A percentile compares a stretch with the other conserved stretches of the same genome.
Conservation (phyloP, 768 basidiomycete species). For the Trametes coccinea region DNA sequence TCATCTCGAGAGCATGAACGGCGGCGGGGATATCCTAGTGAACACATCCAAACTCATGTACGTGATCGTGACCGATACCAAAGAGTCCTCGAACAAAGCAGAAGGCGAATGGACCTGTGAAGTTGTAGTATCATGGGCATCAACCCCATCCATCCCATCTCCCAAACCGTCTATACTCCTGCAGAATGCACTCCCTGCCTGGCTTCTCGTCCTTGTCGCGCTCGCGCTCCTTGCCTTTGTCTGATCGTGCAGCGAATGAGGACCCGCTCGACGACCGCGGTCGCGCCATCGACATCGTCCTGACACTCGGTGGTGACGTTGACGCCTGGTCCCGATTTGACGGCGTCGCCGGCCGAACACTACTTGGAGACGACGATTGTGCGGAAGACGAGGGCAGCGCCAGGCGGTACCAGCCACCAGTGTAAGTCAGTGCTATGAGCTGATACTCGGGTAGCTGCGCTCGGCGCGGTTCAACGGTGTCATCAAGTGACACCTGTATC, state of each 20-base stretch:
- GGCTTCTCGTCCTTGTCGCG: slow-evolving; percentile 60
- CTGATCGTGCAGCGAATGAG: slow-evolving; percentile 47
- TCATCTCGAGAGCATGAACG: slow-evolving; percentile 6
- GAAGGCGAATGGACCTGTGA: neutral
- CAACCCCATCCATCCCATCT: slow-evolving; percentile 84
- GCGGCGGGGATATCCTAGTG: slow-evolving; percentile 7
- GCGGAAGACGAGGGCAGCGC: slow-evolving; percentile 50
- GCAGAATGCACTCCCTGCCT: slow-evolving; percentile 63
- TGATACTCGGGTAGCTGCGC: slow-evolving; percentile 56
- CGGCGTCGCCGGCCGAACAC: neutral
- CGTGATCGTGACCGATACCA: slow-evolving; percentile 1
- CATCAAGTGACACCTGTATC: slow-evolving; percentile 55
- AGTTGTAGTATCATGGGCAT: neutral
- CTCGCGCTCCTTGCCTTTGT: slow-evolving; percentile 62
- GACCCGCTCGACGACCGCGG: slow-evolving; percentile 57
- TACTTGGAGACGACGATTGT: slow-evolving; percentile 19
- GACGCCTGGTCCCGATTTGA: slow-evolving; percentile 22
- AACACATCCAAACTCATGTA: slow-evolving; percentile 8
- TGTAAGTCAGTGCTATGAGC: slow-evolving; percentile 81
- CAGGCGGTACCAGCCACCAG: slow-evolving; percentile 91
- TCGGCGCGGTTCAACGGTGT: slow-evolving; percentile 33
- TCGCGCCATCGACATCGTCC: slow-evolving; percentile 39
- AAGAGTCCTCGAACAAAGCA: neutral
- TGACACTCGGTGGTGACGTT: slow-evolving; percentile 47
- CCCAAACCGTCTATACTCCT: slow-evolving; percentile 81